Evolutionary conservation across 176 grass and related monocot species (phyloP).

Genomic region (Pontederia crassipes): DNA sequence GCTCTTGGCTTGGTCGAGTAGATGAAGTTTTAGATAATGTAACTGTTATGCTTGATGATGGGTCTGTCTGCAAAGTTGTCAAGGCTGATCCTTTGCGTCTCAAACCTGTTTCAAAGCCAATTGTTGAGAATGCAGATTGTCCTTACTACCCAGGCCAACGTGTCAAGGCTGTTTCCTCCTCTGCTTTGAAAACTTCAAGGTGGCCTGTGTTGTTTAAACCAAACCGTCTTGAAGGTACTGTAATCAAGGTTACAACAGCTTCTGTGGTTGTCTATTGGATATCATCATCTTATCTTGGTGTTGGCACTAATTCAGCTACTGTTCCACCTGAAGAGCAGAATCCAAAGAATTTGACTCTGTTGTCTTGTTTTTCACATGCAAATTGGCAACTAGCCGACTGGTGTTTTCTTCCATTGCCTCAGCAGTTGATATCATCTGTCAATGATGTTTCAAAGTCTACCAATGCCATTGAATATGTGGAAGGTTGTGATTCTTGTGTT

Average conservation of each 20-base stretch:
- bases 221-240: constrained; percentile 64
- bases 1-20: constrained; percentile 77
- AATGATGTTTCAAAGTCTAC: too few relatives aligned
- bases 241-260: constrained; percentile 69
- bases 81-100: constrained; percentile 67
- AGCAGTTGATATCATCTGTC: background rate
- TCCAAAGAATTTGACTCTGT: constrained; percentile 71
- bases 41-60: constrained; percentile 86
- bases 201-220: constrained; percentile 82
- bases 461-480: too few relatives aligned
- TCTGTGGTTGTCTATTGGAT: constrained; percentile 88
- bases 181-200: constrained; percentile 73
- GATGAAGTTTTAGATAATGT: constrained; percentile 92
- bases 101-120: constrained; percentile 34
- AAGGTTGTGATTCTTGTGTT: too few relatives aligned
- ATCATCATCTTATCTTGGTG: constrained; percentile 52
- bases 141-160: constrained; percentile 90
- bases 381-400: constrained; percentile 92
- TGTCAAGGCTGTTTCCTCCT: constrained; percentile 61
- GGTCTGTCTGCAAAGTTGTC: constrained; percentile 75
- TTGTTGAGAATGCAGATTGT: constrained; percentile 53
- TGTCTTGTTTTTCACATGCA: constrained; percentile 64
- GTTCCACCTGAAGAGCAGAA: constrained; percentile 66
- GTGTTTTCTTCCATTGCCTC: constrained; percentile 38
- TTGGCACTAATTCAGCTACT: constrained; percentile 36